A percentile compares a stretch with the other conserved stretches of the same genome.
These are phyloP conservation scores for Kodamaea leandrae DNA, from an alignment of 805 yeast species.

Conservation along the genomic window DNA sequence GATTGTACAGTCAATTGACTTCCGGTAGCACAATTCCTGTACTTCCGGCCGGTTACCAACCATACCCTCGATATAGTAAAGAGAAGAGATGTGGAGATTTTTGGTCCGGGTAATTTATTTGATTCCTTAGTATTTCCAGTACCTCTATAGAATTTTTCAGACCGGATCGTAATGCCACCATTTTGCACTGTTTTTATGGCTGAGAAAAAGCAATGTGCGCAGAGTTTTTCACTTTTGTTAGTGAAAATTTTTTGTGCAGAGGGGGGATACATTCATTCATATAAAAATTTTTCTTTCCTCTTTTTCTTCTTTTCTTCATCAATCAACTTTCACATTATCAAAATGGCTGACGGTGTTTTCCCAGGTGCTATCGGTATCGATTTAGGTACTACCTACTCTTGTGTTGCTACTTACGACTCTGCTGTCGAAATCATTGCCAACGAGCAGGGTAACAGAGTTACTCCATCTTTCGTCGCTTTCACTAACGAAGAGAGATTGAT, in stretches of 20 bases:
- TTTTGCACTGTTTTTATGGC: too few relatives aligned
- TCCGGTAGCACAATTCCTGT: too few relatives aligned
- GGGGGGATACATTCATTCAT: slow-evolving; percentile 5
- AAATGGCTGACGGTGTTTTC: slow-evolving; percentile 97
- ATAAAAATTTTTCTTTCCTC: slow-evolving; percentile 11
- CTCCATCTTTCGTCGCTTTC: slow-evolving; percentile 51
- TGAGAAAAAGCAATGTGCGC: slow-evolving; percentile 4
- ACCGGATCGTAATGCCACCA: too few relatives aligned
- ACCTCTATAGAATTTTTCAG: too few relatives aligned
- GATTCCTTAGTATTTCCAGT: too few relatives aligned
- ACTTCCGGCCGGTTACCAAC: too few relatives aligned
- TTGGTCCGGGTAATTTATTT: neutral
- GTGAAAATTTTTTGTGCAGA: slow-evolving; percentile 16
- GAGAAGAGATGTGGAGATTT: too few relatives aligned
- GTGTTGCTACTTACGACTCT: slow-evolving; percentile 50
- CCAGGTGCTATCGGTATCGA: slow-evolving; percentile 76
- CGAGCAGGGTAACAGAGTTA: slow-evolving; percentile 52
- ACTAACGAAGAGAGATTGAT: slow-evolving; percentile 49
- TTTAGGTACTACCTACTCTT: slow-evolving; percentile 52
- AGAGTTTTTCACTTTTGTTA: slow-evolving; percentile 6
- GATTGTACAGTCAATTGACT: too few relatives aligned
- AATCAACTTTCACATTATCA: slow-evolving; percentile 17
- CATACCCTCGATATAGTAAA: too few relatives aligned
- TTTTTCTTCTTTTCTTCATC: slow-evolving; percentile 10
- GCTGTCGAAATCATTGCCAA: slow-evolving; percentile 51